These are phyloP conservation scores for Termitomyces sp. DNA, from an alignment of 768 basidiomycete species.

Conservation along the genomic window DNA sequence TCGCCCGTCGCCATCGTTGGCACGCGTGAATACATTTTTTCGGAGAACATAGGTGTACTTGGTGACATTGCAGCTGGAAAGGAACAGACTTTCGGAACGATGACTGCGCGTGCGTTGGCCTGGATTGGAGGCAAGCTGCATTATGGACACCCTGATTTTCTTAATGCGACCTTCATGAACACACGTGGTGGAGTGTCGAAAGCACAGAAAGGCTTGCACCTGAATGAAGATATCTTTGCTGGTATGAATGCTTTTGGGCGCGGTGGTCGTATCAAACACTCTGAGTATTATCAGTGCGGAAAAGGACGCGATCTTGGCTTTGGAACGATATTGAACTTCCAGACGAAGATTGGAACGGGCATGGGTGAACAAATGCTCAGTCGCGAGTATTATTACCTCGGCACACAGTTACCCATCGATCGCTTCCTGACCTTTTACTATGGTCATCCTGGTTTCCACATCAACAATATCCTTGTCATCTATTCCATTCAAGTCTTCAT, in stretches of 20 bases:
- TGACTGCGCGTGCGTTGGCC: slow-evolving; percentile 91
- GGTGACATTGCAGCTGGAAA: slow-evolving; percentile 99
- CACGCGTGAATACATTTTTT: slow-evolving; percentile 99
- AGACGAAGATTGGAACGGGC: slow-evolving; percentile 99
- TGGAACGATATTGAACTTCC: slow-evolving; percentile 98
- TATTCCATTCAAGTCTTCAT: slow-evolving; percentile 98
- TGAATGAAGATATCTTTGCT: slow-evolving; percentile 99
- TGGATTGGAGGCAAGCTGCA: slow-evolving; percentile 99
- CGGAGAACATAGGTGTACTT: slow-evolving; percentile 98
- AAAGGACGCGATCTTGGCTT: slow-evolving; percentile 99
- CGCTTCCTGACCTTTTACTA: slow-evolving; percentile 99
- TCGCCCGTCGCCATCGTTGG: slow-evolving; percentile 96
- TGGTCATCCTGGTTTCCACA: slow-evolving; percentile 98
- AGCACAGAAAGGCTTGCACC: slow-evolving; percentile 96
- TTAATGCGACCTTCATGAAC: slow-evolving; percentile 97
- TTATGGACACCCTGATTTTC: slow-evolving; percentile 99
- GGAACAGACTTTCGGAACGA: slow-evolving; percentile 99
- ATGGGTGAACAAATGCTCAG: slow-evolving; percentile 99
- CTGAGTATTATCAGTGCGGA: slow-evolving; percentile 99
- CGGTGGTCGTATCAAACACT: slow-evolving; percentile 98
- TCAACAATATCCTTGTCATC: slow-evolving; percentile 99
- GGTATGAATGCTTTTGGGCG: slow-evolving; percentile 99
- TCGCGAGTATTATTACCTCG: slow-evolving; percentile 98
- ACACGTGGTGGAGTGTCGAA: slow-evolving; percentile 99
- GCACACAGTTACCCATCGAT: slow-evolving; percentile 96